Evolutionary conservation across 495 filamentous ascomycete genomes (phyloP), one percentile per base, ranked within the genome.

Genomic region (Penicillium dipodomyicola): DNA sequence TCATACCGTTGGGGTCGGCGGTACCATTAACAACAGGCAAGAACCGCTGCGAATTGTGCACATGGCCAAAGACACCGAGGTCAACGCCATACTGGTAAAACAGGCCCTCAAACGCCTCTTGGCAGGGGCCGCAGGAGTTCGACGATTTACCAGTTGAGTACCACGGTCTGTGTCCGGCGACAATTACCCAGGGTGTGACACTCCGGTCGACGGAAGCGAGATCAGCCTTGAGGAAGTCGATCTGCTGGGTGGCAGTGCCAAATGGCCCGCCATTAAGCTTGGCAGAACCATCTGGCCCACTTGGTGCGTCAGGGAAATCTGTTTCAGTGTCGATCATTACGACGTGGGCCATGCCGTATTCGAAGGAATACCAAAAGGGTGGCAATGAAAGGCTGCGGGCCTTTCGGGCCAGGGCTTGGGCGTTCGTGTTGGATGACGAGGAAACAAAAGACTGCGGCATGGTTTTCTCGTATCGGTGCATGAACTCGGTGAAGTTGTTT

Each of bases 311-410:
- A 20, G 69, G 61, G 47, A 83, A 77, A 60, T 84, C 81, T 19
- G 82, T 84, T 45, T 84, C 80, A 1, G 78, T 83, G 71, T 84
- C 69, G 64, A 84, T 75, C 79, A 81, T 80, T 37, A 75, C 68
- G 49, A 81, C 64, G 68, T 85, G 82, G 6, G 73, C 74, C 76
- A 83, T 80, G 59, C 82, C 82, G 69, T 84, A 83, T 47, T 85
- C 82, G 65, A 85, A 85, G 0, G 81, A 84, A 67, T 83, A 85
- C 82, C 82, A 85, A 70, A 85, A 85, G 1, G 83, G 83, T 2
- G 83, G 83, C 29, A 81, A 78, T 4, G 83, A 70, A 4, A 83
- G 74, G 25, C 56, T 41, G 5, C 69, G 62, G 3, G 83, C 83
- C 57, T 75, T 71, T 45, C 72, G 70, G 15, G 82, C 82, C 35